Base-by-base conservation (phyloP, 2,329 filamentous ascomycete species). In the Trichoderma arundinaceum region DNA sequence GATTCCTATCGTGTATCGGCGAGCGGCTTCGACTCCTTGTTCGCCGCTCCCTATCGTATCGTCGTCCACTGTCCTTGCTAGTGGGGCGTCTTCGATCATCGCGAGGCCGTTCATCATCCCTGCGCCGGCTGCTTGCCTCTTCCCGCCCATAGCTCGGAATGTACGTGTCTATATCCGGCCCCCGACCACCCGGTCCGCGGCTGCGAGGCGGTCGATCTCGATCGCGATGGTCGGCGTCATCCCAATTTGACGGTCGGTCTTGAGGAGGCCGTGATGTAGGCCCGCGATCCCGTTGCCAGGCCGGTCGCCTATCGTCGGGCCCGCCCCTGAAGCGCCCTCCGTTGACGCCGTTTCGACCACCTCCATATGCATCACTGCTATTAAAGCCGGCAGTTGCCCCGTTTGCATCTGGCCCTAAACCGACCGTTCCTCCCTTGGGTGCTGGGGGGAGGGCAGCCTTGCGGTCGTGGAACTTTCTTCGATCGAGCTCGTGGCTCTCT, bases 401-500 rank as follows among this genome's bases (percentile, higher is more conserved):
- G 68, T 84, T 82, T 9, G 83, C 82, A 33, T 83, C 82, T 1
- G 83, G 82, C n/a, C 87, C 88, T 72, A 92, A 88, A 13, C 94
- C 94, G 3, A 97, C 93, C 1, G 92, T 93, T 4, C 92, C 94
- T 12, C 94, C 94, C 71, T 94, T 93, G 0, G 95, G 95, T 0
- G 94, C 95, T 12, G 95, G 94, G 4, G 94, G 94, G 10, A 94
- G 84, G 22, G 89, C 90, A 22, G 90, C 90, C 74, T 92, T 92
- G 73, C 95, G 90, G 66, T 93, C 91, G 70, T 96, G 90, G 71
- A 93, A 94, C 78, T 94, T 96, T 75, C 93, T 88, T 58, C 94
- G 87, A 75, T 99, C 95, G n/a, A 98, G 83, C 77, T 99, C 95
- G 77, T 99, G 95, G 51, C 93, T 97, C 73, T 97, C 94, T 74